phyloP scores from a whole-genome alignment of 2,329 filamentous ascomycete genomes.

The Penicillium sp. region DNA sequence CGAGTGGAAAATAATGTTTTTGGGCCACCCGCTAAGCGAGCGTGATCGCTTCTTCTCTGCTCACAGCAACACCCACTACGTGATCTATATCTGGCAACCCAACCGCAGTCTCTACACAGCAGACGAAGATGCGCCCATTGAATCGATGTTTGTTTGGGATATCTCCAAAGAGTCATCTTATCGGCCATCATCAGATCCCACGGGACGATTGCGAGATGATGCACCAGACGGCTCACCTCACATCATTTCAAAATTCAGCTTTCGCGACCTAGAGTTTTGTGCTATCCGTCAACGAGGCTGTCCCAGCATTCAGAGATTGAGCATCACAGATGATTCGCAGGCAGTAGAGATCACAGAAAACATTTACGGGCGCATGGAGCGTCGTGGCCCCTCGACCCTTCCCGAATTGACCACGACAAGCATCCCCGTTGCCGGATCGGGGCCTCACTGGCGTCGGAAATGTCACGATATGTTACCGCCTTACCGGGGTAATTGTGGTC shows the following conservation, averaged over 20 bases:
- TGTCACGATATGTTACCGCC: constrained; percentile 50
- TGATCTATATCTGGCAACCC: constrained; percentile 63
- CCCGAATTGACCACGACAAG: constrained; percentile 44
- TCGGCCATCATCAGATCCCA: constrained; percentile 54
- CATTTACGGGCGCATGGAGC: constrained; percentile 7
- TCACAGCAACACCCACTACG: constrained; percentile 63
- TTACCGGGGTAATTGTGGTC: constrained; percentile 44
- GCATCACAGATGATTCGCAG: constrained; percentile 51
- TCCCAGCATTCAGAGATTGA: constrained; percentile 54
- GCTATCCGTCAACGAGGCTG: constrained; percentile 55
- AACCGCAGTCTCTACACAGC: constrained; percentile 56
- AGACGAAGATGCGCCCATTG: constrained; percentile 59
- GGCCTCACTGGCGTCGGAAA: constrained; percentile 54
- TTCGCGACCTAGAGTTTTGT: constrained; percentile 55
- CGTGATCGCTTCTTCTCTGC: constrained; percentile 64
- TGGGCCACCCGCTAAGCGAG: constrained; percentile 57
- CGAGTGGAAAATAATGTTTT: constrained; percentile 63
- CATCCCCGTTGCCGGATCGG: constrained; percentile 55
- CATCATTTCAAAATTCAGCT: constrained; percentile 54
- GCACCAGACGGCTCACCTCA: constrained; percentile 42
- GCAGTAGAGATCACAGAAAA: constrained; percentile 61
- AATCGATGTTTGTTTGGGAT: constrained; percentile 63
- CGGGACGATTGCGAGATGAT: constrained; percentile 35
- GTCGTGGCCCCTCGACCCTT: constrained; percentile 38
- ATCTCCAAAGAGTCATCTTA: constrained; percentile 54